These are phyloP conservation scores for Colletotrichum simmondsii DNA, from an alignment of 2,329 filamentous ascomycete genomes.

Conservation along the genomic window DNA sequence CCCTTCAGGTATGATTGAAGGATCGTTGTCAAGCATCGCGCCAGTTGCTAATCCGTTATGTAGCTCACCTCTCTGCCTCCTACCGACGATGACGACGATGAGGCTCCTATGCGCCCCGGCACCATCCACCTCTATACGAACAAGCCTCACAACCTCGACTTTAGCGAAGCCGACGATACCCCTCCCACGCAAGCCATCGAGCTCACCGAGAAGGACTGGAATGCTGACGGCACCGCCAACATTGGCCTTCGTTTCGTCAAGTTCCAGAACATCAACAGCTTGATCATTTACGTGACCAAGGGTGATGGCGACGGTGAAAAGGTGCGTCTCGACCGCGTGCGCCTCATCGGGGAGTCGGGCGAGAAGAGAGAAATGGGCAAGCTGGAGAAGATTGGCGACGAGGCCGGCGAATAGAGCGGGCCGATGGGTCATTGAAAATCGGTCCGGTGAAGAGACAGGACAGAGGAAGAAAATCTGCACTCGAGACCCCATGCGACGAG, in stretches of 20 bases:
- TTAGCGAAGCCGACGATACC: slow-evolving; percentile 92
- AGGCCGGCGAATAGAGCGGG: slow-evolving; percentile 65
- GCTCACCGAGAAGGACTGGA: slow-evolving; percentile 83
- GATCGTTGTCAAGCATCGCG: too few species aligned
- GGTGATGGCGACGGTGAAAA: slow-evolving; percentile 87
- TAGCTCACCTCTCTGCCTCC: slow-evolving; percentile 86
- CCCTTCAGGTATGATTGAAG: slow-evolving; percentile 66
- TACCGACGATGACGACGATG: slow-evolving; percentile 72
- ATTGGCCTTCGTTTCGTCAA: slow-evolving; percentile 89
- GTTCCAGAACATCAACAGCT: slow-evolving; percentile 91
- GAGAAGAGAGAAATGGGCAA: slow-evolving; percentile 95
- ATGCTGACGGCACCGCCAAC: slow-evolving; percentile 78
- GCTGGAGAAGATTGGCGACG: slow-evolving; percentile 92
- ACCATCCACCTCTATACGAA: slow-evolving; percentile 90
- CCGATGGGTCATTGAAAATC: not conserved
- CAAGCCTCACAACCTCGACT: slow-evolving; percentile 88
- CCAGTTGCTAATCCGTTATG: slow-evolving; percentile 39
- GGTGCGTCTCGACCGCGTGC: slow-evolving; percentile 82
- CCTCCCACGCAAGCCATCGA: slow-evolving; percentile 83
- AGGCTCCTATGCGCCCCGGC: slow-evolving; percentile 82
- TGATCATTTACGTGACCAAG: slow-evolving; percentile 90
- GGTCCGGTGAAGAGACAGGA: slow-evolving; percentile 1
- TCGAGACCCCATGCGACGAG: not conserved
- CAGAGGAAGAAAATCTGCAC: slow-evolving; percentile 17
- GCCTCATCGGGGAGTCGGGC: slow-evolving; percentile 87